Evolutionary conservation across 345 rosid species (phyloP), one percentile per base, ranked within the genome.

Genomic region (Microthlaspi erraticum): DNA sequence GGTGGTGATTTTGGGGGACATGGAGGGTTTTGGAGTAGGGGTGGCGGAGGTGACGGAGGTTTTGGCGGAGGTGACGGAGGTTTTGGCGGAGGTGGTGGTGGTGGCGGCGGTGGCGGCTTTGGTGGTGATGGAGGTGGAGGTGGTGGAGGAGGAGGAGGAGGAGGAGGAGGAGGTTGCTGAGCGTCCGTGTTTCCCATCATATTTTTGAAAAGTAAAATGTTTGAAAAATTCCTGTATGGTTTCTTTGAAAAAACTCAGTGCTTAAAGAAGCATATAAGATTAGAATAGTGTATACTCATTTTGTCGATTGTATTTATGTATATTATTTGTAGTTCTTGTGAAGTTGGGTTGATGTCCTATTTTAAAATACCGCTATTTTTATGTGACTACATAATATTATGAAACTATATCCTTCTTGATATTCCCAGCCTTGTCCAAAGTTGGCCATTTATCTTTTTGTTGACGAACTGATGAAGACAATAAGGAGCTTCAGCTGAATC

Each of bases 41-140:
- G 77, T 46, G 55, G 65, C 8, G 77, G 77, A 32, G 60, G 63
- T 26, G 77, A 13, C 3, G 54, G 53, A 7, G 48, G 61, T 4
- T 17, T 31, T 48, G 64, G 56, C 0, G 77, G 59, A 0, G 73
- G 73, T 3, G 62, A 38, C 1, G 64, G 55, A 5, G 36, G 55
- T 8, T 10, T 14, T 42, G 68, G 55, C 5, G 31, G 34, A 1
- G 46, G 37, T 2, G 72, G 62, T 0, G 61, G 61, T 1, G 43
- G 57, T 1, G 6, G 62, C 1, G 73, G 16, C 5, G 41, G 38
- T 1, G 43, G 51, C 29, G 72, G 62, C 0, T n/a, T 26, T 44
- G 56, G 45, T 0, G 77, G 48, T 3, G 70, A 44, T 23, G 68
- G 56, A 5, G 68, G 57, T 34, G 19, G 19, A 1, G 60, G 61